Evolutionary conservation across 2,329 filamentous ascomycete species (phyloP), one percentile per base, ranked within the genome.

Genomic region (Fusarium xylarioides): DNA sequence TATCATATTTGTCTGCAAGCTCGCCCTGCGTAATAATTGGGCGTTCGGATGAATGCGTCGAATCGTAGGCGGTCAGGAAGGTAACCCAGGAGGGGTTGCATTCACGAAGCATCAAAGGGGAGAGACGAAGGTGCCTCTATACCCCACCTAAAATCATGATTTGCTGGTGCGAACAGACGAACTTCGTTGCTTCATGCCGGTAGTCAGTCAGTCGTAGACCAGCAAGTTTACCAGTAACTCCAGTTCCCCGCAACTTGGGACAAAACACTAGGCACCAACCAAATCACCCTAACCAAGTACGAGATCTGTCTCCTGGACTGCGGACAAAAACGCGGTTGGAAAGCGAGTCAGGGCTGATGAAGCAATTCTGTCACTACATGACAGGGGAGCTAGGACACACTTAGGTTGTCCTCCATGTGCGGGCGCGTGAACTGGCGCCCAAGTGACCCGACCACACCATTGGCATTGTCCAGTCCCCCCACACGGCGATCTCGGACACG

Each of bases 41-140:
- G 73, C 58, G 65, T 70, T 76, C 70, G 71, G 75, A 67, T 62
- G 65, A 69, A 63, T 75, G 66, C 43, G 57, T 66, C 50, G 66
- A 63, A 63, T 65, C 53, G 68, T 63, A 77, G 74, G 74, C 74
- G 74, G 74, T 76, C 74, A 76, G 68, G 72, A 63, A 53, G 56
- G 58, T 32, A 63, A 56, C 57, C 49, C 32, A 53, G 67, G 61
- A 71, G 66, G 70, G 67, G 74, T 74, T 76, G 70, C 74, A 76
- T 76, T 67, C 72, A 63, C 53, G 47, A 66, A 67, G 59, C 60
- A 55, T 55, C 32, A 21, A 58, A 66, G 63, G 58, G 60, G 55
- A 47, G 43, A 55, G 63, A 59, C 23, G 52, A 54, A 60, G 57
- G 70, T 66, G 52, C 70, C 66, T 56, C 42, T 46, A 32, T 54